Percentiles rank a stretch among this genome's conserved stretches.
Conservation (phyloP, 495 filamentous ascomycete species). For the Penicillium macrosclerotiorum region DNA sequence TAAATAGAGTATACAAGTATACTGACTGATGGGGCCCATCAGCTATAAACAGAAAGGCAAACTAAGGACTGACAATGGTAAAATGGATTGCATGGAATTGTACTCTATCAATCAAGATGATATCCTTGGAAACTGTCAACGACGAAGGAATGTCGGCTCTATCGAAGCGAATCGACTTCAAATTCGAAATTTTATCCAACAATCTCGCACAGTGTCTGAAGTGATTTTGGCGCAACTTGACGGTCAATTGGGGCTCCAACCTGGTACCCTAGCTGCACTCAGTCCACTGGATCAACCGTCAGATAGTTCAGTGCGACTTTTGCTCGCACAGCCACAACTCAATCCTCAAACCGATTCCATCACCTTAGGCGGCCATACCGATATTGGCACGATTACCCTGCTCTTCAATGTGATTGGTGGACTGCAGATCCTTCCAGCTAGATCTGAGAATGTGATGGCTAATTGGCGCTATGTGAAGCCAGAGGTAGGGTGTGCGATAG, state of each 20-base stretch:
- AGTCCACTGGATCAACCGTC: neutral
- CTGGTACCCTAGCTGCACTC: conserved; percentile 1
- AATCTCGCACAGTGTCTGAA: neutral
- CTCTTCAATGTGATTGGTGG: conserved; percentile 35
- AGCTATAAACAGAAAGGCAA: conserved; percentile 5
- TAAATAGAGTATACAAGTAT: neutral
- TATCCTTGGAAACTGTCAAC: neutral
- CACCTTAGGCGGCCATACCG: conserved; percentile 21
- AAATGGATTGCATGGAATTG: conserved; percentile 6
- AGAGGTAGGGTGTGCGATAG: conserved; percentile 28
- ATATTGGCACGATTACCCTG: conserved; percentile 33
- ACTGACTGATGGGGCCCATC: neutral
- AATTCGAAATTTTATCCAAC: neutral
- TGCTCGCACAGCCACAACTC: conserved; percentile 4
- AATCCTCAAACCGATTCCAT: neutral
- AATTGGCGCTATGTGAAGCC: conserved; percentile 38
- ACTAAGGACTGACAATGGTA: conserved; percentile 4
- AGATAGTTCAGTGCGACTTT: conserved; percentile 2
- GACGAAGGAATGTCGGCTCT: neutral
- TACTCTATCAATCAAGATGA: conserved; percentile 9
- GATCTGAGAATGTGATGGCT: neutral
- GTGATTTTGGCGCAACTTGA: conserved; percentile 3
- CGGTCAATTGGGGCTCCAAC: neutral
- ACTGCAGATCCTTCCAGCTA: conserved; percentile 26
- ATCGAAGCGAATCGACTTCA: conserved; percentile 1